Conservation (phyloP, 1,139 yeast genomes). For the Lodderomyces beijingensis region DNA sequence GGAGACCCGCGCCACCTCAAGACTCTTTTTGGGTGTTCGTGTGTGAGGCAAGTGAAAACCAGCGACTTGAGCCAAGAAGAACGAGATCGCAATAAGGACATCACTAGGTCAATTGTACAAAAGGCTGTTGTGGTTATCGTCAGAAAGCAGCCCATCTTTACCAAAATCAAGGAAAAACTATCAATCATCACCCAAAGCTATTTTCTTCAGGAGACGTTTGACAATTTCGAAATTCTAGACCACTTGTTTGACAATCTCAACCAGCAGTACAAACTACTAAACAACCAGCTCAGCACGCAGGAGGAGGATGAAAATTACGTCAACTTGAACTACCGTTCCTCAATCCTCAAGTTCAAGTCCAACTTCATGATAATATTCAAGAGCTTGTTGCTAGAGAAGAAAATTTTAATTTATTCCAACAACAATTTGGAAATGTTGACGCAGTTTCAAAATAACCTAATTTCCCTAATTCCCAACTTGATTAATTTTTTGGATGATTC, state of each 20-base stretch:
- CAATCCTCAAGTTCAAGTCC: constrained; percentile 55
- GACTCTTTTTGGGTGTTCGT: constrained; percentile 89
- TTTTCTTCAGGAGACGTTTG: constrained; percentile 75
- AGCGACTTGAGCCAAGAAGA: constrained; percentile 49
- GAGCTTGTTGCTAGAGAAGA: constrained; percentile 71
- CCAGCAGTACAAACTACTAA: constrained; percentile 26
- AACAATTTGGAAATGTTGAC: constrained; percentile 74
- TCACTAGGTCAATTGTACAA: constrained; percentile 86
- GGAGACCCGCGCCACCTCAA: constrained; percentile 49
- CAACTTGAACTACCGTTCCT: constrained; percentile 68
- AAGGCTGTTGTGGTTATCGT: constrained; percentile 88
- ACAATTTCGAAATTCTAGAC: constrained; percentile 63
- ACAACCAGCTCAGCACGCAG: constrained; percentile 16
- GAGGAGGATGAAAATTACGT: constrained; percentile 53
- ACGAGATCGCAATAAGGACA: constrained; percentile 54
- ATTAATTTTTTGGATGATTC: constrained; percentile 69
- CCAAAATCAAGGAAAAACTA: constrained; percentile 83
- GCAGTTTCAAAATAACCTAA: constrained; percentile 66
- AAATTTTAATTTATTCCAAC: constrained; percentile 68
- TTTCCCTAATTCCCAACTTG: constrained; percentile 74
- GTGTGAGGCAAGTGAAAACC: constrained; percentile 78
- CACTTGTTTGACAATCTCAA: constrained; percentile 72
- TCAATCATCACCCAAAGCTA: constrained; percentile 86
- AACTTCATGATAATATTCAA: constrained; percentile 70
- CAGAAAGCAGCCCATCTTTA: constrained; percentile 74